Evolutionary conservation across 495 filamentous ascomycete genomes (phyloP).

Genomic region (Thozetella sp.): DNA sequence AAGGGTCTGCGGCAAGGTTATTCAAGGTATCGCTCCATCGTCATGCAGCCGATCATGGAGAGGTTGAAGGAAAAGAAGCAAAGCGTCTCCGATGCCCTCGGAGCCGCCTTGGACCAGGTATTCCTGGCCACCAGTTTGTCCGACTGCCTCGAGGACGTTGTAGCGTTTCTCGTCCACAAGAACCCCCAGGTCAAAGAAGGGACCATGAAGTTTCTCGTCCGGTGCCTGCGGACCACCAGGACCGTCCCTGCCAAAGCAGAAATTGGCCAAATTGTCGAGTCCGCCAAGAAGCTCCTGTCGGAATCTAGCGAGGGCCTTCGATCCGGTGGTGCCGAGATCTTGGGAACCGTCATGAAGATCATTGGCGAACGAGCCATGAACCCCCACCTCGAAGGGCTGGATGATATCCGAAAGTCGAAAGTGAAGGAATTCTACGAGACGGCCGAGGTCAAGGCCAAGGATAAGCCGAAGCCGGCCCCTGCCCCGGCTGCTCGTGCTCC

Average conservation of each 20-base stretch:
- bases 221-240: slow-evolving; percentile 81
- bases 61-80: slow-evolving; percentile 97
- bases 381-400: slow-evolving; percentile 89
- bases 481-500: slow-evolving; percentile 65
- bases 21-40: slow-evolving; percentile 73
- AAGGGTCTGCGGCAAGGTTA: slow-evolving; percentile 83
- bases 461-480: slow-evolving; percentile 86
- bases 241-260: slow-evolving; percentile 83
- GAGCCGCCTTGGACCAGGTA: slow-evolving; percentile 82
- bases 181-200: slow-evolving; percentile 98
- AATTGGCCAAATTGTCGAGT: slow-evolving; percentile 81
- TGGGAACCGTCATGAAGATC: slow-evolving; percentile 98
- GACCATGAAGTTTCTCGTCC: slow-evolving; percentile 85
- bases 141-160: slow-evolving; percentile 86
- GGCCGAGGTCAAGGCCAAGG: slow-evolving; percentile 95
- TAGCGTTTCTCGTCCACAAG: slow-evolving; percentile 86
- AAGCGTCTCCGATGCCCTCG: slow-evolving; percentile 82
- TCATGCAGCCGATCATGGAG: slow-evolving; percentile 89
- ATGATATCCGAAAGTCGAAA: slow-evolving; percentile 95
- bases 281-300: slow-evolving; percentile 82
- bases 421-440: slow-evolving; percentile 93
- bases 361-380: slow-evolving; percentile 97
- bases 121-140: slow-evolving; percentile 77
- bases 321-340: slow-evolving; percentile 84
- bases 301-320: slow-evolving; percentile 85